These are phyloP conservation scores for Pueraria montana DNA, from an alignment of 306 rosid species.

Conservation along the genomic window DNA sequence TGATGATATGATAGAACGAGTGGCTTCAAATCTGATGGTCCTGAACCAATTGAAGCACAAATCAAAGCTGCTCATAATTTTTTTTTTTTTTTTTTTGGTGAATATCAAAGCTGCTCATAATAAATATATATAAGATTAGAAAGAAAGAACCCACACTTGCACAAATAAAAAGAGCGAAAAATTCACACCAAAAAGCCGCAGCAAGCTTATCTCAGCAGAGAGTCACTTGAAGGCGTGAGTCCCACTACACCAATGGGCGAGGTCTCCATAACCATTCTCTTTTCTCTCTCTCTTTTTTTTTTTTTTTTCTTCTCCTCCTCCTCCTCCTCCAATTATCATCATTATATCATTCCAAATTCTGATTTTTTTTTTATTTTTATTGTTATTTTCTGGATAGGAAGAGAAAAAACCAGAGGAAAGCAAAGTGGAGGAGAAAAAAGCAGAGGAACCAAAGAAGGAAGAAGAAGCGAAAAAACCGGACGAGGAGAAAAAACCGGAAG, in stretches of 20 bases:
- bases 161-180: not conserved
- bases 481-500: slow-evolving; percentile 42
- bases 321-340: not conserved
- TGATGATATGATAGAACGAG: slow-evolving; percentile 46
- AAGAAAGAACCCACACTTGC: not conserved
- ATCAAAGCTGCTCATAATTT: no score
- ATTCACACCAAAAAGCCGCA: not conserved
- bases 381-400: slow-evolving; percentile 52
- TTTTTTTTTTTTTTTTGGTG: no score
- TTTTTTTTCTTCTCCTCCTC: not conserved
- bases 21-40: slow-evolving; percentile 60
- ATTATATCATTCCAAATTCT: slow-evolving; percentile 17
- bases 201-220: slow-evolving; percentile 28
- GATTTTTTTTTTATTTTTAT: not conserved
- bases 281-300: no score
- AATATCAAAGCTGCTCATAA: no score
- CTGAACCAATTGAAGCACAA: not conserved
- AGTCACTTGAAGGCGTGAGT: not conserved
- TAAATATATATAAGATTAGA: not conserved
- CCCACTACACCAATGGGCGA: slow-evolving; percentile 63
- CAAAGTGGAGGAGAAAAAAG: slow-evolving; percentile 63
- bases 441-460: slow-evolving; percentile 51
- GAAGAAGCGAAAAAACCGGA: slow-evolving; percentile 44
- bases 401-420: slow-evolving; percentile 69
- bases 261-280: slow-evolving; percentile 46